Conservation (phyloP, 257 asterid species). For the Datura wrightii region DNA sequence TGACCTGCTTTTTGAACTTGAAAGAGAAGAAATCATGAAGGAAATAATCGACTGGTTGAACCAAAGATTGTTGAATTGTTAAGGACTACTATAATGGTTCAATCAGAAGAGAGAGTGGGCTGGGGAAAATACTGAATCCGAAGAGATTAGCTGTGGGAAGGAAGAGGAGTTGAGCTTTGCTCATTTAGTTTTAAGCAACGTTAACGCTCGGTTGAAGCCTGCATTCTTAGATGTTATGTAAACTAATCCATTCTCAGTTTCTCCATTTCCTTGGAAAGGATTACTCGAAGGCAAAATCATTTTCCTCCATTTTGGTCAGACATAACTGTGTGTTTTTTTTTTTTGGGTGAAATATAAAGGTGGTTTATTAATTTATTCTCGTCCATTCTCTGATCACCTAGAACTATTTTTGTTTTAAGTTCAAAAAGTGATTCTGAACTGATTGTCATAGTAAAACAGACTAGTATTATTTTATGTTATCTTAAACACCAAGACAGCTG, state of each 20-base stretch:
- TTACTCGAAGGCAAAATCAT: neutral
- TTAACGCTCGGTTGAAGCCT: neutral
- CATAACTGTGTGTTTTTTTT: neutral
- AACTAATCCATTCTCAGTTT: neutral
- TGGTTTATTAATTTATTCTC: neutral
- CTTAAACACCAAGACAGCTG: conserved; percentile 1
- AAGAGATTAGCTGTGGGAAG: neutral
- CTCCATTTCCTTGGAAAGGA: neutral
- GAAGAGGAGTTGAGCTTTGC: neutral
- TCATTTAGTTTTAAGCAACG: conserved; percentile 4
- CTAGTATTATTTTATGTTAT: conserved; percentile 2
- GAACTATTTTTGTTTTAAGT: too few relatives aligned
- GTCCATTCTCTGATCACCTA: neutral
- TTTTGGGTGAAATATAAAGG: neutral
- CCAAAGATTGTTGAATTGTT: conserved; percentile 45
- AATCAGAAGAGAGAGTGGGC: neutral
- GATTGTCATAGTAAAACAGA: neutral
- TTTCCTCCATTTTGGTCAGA: neutral
- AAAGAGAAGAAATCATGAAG: conserved; percentile 65
- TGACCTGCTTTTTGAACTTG: conserved; percentile 87
- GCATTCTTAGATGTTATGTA: conserved; percentile 15
- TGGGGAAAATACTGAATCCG: neutral
- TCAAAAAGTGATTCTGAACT: neutral
- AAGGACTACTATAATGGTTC: neutral
- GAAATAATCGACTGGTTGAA: conserved; percentile 72